Evolutionary conservation across 352 stramenopile genomes (phyloP).

Genomic region (Globisporangium irregulare): DNA sequence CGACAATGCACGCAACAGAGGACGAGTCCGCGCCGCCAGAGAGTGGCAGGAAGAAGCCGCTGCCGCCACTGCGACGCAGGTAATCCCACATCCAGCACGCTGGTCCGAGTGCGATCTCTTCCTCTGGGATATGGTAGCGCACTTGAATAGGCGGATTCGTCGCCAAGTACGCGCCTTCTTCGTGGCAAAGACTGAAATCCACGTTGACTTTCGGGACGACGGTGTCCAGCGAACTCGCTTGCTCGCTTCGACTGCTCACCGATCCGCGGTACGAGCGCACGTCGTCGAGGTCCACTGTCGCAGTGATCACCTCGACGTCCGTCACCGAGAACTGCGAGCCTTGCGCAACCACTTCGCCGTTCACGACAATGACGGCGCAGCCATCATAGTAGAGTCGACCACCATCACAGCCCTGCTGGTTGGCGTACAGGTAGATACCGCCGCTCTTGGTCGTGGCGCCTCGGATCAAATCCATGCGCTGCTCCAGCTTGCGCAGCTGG

Average conservation of each 20-base stretch:
- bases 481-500: slow-evolving; percentile 93
- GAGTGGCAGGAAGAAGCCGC: slow-evolving; percentile 95
- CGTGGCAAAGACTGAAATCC: slow-evolving; percentile 68
- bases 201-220: slow-evolving; percentile 66
- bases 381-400: slow-evolving; percentile 97
- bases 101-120: slow-evolving; percentile 96
- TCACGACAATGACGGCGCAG: slow-evolving; percentile 95
- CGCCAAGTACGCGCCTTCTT: slow-evolving; percentile 35
- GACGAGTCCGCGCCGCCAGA: slow-evolving; percentile 96
- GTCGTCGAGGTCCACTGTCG: slow-evolving; percentile 96
- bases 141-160: slow-evolving; percentile 57
- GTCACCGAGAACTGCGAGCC: slow-evolving; percentile 95
- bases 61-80: slow-evolving; percentile 83
- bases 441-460: slow-evolving; percentile 93
- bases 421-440: slow-evolving; percentile 97
- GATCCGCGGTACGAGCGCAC: slow-evolving; percentile 94
- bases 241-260: slow-evolving; percentile 91
- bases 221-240: slow-evolving; percentile 80
- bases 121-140: slow-evolving; percentile 87
- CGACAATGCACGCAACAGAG: slow-evolving; percentile 95
- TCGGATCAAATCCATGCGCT: slow-evolving; percentile 89
- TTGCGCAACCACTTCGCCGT: slow-evolving; percentile 95
- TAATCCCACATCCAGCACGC: slow-evolving; percentile 99
- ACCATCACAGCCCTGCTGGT: slow-evolving; percentile 96
- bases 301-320: slow-evolving; percentile 95